These are phyloP conservation scores for Calocera viscosa DNA, from an alignment of 768 basidiomycete species.

Conservation along the genomic window DNA sequence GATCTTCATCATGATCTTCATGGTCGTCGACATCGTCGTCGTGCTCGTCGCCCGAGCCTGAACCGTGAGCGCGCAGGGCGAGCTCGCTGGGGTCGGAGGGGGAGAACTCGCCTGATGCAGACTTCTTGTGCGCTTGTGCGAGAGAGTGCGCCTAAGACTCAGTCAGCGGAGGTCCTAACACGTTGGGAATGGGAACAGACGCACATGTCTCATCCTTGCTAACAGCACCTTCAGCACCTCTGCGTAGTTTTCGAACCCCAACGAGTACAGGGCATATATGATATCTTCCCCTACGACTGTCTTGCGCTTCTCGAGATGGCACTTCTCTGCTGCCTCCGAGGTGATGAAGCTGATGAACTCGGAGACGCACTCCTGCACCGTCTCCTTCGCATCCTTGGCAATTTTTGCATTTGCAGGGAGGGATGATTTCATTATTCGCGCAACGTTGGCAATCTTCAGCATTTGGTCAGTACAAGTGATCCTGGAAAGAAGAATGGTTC, in stretches of 20 bases:
- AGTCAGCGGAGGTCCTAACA: background rate
- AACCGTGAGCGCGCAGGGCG: background rate
- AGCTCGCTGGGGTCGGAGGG: background rate
- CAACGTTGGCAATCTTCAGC: constrained; percentile 90
- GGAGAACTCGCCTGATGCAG: background rate
- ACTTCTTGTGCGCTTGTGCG: constrained; percentile 5
- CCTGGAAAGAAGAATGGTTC: background rate
- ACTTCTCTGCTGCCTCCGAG: constrained; percentile 90
- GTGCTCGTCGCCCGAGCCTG: background rate
- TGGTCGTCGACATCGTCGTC: background rate
- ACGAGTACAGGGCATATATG: constrained; percentile 77
- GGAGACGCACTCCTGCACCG: constrained; percentile 94
- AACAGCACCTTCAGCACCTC: constrained; percentile 87
- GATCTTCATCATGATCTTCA: background rate
- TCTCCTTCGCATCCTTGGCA: constrained; percentile 96
- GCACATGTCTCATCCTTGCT: constrained; percentile 73
- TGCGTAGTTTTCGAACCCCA: constrained; percentile 92
- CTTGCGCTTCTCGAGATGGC: constrained; percentile 88
- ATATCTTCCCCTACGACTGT: constrained; percentile 98
- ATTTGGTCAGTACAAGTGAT: background rate
- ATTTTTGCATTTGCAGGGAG: constrained; percentile 88
- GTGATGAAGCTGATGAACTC: constrained; percentile 99
- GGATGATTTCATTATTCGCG: constrained; percentile 89
- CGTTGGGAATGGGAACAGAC: constrained; percentile 7
- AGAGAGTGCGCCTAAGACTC: background rate